A percentile compares a stretch with the other conserved stretches of the same genome.
phyloP scores from a whole-genome alignment of 495 filamentous ascomycete genomes.

The Aspergillus ostianus region DNA sequence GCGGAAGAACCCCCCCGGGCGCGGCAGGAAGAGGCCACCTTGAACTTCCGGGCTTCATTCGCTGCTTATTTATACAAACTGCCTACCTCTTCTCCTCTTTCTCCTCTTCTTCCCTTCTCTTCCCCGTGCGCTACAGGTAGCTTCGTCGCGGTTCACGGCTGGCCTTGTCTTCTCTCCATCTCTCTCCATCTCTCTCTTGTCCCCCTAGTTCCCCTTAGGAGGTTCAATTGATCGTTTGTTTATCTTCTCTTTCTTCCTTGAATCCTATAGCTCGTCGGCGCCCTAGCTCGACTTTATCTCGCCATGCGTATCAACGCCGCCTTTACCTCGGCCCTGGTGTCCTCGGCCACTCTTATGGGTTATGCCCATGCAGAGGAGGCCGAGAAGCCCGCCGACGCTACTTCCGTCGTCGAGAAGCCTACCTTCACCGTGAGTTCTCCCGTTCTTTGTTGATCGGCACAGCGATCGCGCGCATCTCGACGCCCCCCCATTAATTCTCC shows the following conservation, averaged over 20 bases:
- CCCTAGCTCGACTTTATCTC: conserved; percentile 22
- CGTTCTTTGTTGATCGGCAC: conserved; percentile 5
- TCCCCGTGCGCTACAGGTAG: conserved; percentile 4
- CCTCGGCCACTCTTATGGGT: conserved; percentile 69
- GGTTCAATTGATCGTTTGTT: conserved; percentile 28
- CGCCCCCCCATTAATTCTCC: conserved; percentile 6
- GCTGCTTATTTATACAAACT: conserved; percentile 33
- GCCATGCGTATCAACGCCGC: conserved; percentile 78
- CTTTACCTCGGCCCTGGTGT: conserved; percentile 60
- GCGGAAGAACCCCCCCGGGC: conserved; percentile 5
- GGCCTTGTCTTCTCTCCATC: conserved; percentile 18
- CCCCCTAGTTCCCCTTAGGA: conserved; percentile 29
- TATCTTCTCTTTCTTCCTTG: conserved; percentile 20
- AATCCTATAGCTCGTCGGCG: conserved; percentile 21
- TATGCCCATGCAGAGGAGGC: conserved; percentile 70
- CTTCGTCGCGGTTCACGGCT: not conserved
- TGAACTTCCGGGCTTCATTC: conserved; percentile 37
- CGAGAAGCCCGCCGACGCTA: conserved; percentile 55
- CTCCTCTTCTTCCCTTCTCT: conserved; percentile 10
- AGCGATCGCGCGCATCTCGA: not conserved
- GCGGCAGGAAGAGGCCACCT: conserved; percentile 45
- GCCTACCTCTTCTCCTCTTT: conserved; percentile 10
- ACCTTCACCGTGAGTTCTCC: conserved; percentile 77
- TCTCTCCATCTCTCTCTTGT: conserved; percentile 32
- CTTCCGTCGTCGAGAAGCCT: conserved; percentile 64